Evolutionary conservation across 176 grass and related monocot species (phyloP), one percentile per base, ranked within the genome.

Genomic region (Phoenix dactylifera): DNA sequence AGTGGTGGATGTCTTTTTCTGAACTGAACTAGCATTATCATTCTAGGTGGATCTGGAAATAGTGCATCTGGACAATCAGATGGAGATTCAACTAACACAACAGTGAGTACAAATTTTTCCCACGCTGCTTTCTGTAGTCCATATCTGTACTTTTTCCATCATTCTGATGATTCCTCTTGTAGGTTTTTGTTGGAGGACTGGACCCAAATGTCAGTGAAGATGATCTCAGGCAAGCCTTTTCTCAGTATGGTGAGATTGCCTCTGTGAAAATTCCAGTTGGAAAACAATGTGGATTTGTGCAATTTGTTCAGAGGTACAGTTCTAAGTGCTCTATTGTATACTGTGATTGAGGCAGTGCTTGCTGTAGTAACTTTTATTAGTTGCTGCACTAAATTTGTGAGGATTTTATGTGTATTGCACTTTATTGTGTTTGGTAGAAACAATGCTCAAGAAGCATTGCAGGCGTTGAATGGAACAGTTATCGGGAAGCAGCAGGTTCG

Each of bases 101-200:
- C 92, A 7, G 92, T 97, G 72, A 97, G 87, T 61, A 12, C 9
- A 73, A 3, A 68, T 76, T 18, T 12, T 71, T 70, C 58, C 0
- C 39, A 53, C 44, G 20, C 53, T 58, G 70, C 22, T 64, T 79
- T 16, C 66, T 57, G 44, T 19, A 22, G 9, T 65, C 15, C 54
- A 55, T 58, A 63, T 24, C 20, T 78, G 56, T 63, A 50, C n/a
- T 4, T 58, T 53, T 52, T 54, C 75, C 39, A 50, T 70, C n/a
- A 24, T 59, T 17, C 7, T 77, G 28, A 3, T 73, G 63, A 59
- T 63, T 26, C 65, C 18, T 78, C 49, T 60, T 60, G 15, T 67
- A 97, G 92, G 83, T 97, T 76, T 97, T 97, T 97, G 92, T 97
- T 4, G 92, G 92, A 25, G 92, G 92, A 55, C 87, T 97, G 49